Conservation (phyloP, 2,329 filamentous ascomycete genomes). For the Myotisia sp. region DNA sequence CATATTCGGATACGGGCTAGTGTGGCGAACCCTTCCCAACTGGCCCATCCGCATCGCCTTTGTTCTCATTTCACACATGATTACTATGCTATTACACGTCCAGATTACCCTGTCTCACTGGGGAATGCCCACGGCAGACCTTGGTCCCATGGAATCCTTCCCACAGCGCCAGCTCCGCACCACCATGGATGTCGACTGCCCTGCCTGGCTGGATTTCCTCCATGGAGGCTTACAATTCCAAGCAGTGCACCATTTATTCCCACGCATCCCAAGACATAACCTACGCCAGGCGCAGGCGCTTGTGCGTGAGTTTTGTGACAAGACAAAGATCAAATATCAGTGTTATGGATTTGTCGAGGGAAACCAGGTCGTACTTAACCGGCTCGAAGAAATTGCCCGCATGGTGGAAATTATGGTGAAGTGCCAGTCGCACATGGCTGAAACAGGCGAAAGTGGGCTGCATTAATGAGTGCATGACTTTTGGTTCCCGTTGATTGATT, state of each 20-base stretch:
- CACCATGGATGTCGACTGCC: slow-evolving; percentile 85
- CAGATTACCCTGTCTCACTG: slow-evolving; percentile 89
- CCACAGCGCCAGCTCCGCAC: slow-evolving; percentile 81
- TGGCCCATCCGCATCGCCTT: slow-evolving; percentile 56
- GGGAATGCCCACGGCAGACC: slow-evolving; percentile 77
- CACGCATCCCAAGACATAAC: slow-evolving; percentile 71
- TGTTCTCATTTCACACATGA: slow-evolving; percentile 63
- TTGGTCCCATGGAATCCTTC: slow-evolving; percentile 73
- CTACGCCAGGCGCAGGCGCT: slow-evolving; percentile 59
- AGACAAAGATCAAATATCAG: slow-evolving; percentile 75
- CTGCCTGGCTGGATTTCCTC: slow-evolving; percentile 74
- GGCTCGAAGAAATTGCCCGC: slow-evolving; percentile 57
- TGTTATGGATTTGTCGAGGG: slow-evolving; percentile 70
- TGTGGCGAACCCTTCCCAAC: slow-evolving; percentile 58
- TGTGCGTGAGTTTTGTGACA: slow-evolving; percentile 65
- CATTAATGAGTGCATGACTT: neutral
- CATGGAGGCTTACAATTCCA: slow-evolving; percentile 84
- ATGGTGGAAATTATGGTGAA: slow-evolving; percentile 60
- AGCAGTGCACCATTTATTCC: slow-evolving; percentile 72
- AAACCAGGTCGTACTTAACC: slow-evolving; percentile 60
- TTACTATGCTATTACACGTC: slow-evolving; percentile 68
- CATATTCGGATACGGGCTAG: slow-evolving; percentile 68
- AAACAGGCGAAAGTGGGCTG: slow-evolving; percentile 1
- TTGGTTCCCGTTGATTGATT: neutral
- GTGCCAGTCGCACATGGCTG: slow-evolving; percentile 29